These are phyloP conservation scores for Colletotrichum tropicale DNA, from an alignment of 2,329 filamentous ascomycete genomes.

Conservation along the genomic window DNA sequence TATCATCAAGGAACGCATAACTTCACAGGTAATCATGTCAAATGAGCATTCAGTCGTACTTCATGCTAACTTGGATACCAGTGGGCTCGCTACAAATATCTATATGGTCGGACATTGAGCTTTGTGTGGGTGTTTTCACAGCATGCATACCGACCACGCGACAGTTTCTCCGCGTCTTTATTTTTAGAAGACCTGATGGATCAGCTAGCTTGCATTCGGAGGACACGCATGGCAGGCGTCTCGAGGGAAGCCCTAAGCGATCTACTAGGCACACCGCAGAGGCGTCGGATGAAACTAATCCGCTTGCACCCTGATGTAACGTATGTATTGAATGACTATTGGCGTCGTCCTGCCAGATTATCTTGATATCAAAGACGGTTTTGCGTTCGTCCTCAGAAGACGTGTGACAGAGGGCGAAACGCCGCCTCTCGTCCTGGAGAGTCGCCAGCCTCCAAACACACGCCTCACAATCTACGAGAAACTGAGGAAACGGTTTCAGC, in stretches of 20 bases:
- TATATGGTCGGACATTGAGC: not conserved
- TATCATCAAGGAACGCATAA: not conserved
- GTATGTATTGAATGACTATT: accelerated
- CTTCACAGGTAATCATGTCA: not conserved
- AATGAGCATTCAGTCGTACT: not conserved
- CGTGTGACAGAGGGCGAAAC: not conserved
- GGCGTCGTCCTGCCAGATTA: accelerated
- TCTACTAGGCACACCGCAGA: not conserved
- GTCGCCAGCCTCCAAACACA: not conserved
- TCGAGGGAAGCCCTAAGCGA: not conserved
- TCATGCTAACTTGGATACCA: not conserved
- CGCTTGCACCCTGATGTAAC: not conserved
- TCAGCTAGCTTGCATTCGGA: not conserved
- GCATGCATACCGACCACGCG: not conserved
- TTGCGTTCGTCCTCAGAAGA: accelerated
- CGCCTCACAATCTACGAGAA: not conserved
- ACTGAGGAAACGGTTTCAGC: not conserved
- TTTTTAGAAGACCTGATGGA: not conserved
- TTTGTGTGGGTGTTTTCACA: not conserved
- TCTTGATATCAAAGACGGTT: not conserved
- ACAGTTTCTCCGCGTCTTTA: not conserved
- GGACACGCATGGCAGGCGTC: not conserved
- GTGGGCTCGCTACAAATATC: accelerated
- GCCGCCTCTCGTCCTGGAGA: not conserved
- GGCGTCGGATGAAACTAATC: not conserved